These are phyloP conservation scores for Orychophragmus violaceus DNA, from an alignment of 345 rosid genomes.

Conservation along the genomic window DNA sequence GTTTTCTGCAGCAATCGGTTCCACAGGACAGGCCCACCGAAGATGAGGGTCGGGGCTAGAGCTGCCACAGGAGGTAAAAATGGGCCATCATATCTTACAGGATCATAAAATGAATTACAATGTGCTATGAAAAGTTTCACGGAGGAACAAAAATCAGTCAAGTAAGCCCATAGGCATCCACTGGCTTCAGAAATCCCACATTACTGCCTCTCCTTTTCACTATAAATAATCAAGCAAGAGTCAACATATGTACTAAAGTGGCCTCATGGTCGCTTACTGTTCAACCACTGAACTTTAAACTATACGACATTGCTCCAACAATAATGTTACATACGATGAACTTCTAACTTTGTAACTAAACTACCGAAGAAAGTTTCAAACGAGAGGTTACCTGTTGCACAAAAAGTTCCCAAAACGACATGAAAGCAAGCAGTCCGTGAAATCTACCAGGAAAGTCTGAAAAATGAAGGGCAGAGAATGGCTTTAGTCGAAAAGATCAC, in stretches of 20 bases:
- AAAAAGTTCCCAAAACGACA: no score
- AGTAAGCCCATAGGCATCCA: slow-evolving; percentile 85
- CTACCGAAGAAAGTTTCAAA: no score
- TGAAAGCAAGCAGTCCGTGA: no score
- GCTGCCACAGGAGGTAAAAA: slow-evolving; percentile 93
- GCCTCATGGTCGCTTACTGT: background rate
- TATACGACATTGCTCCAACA: no score
- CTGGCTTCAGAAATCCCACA: no score
- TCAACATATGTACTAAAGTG: background rate
- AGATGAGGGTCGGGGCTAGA: slow-evolving; percentile 92
- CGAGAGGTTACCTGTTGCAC: no score
- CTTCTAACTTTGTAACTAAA: no score
- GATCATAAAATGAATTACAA: no score
- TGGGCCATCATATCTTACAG: slow-evolving; percentile 46
- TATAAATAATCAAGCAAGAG: slow-evolving; percentile 28
- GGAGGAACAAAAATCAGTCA: slow-evolving; percentile 60
- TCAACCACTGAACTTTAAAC: background rate
- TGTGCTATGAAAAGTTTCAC: slow-evolving; percentile 62
- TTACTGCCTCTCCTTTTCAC: slow-evolving; percentile 84
- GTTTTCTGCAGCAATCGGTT: slow-evolving; percentile 64
- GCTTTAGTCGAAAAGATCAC: no score
- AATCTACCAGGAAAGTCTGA: no score
- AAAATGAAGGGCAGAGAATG: no score
- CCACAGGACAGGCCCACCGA: slow-evolving; percentile 91
- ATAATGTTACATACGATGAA: no score